Base-by-base conservation (phyloP, 768 basidiomycete genomes). In the Chalciporus chontae region DNA sequence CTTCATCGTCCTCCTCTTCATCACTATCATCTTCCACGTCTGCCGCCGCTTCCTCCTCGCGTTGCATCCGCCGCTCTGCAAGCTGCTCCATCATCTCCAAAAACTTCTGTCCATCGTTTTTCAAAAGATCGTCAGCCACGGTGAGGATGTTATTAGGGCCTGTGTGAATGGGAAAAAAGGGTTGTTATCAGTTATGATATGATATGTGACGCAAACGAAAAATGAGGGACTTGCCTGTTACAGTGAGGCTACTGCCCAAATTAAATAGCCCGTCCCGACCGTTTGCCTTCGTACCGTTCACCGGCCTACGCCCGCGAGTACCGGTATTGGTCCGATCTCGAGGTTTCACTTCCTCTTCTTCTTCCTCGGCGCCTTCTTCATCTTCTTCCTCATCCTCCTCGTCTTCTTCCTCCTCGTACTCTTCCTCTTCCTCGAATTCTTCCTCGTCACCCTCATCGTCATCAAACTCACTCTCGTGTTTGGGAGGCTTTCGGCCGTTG, bases 81-180 rank as follows among this genome's bases (percentile, higher is more conserved):
- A 99, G 80, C 70, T 95, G 93, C 68, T 98, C 96, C 96, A 99
- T 99, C 96, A 99, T 99, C 75, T 99, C 96, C 60, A 99, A 73
- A 74, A 99, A 99, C 74, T 96, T 97, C 63, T 94, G 91, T 2
- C 95, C 95, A 62, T 99, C 94, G 62, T 98, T 98, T 77, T 96
- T 96, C 60, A 99, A 78, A 40, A 99, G 80, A 72, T 99, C 96
- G 65, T 99, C 96, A 40, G 96, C 96, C 46, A 99, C 95, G 18
- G 96, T 99, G 40, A 99, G 78, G 66, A 99, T 97, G 62, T 94
- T 94, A 62, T 91, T 94, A 68, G 85, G 85, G 48, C 85, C 87
- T 87, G 57, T 42, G 43, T 50, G 52, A 57, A 59, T 62, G 54
- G 55, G 55, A 47, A 4, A 53, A 60, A 56, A 54, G 55, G 36